Evolutionary conservation across 495 filamentous ascomycete species (phyloP), one percentile per base, ranked within the genome.

Genomic region (Aspergillus taichungensis): DNA sequence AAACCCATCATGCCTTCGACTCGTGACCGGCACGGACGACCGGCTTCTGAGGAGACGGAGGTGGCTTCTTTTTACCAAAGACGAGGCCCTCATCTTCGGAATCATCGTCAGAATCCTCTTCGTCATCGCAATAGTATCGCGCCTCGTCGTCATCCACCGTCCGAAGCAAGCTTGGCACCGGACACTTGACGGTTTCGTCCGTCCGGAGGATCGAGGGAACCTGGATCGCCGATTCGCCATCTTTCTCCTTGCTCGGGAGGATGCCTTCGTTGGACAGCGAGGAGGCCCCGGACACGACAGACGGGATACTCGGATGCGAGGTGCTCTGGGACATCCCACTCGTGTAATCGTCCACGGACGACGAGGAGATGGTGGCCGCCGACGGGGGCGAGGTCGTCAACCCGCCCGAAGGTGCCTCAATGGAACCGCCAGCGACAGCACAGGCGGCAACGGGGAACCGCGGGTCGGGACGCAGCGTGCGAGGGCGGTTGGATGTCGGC

Each of bases 221-320:
- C 18, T 56, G 47, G 6, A 40, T 14, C 3, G 52, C 46, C 8
- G 57, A 28, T 8, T 63, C 66, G 11, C 34, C 33, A 1, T 68
- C 63, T 27, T 55, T 50, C 10, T 62, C 55, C 31, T 53, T 59
- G 29, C 60, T 44, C 39, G 31, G 52, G 52, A 5, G 49, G 34
- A 3, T 13, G 0, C 62, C 61, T 50, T 69, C 64, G n/a, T 60
- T 79, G 13, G 82, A 88, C 13, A 87, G 66, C n/a, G 85, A 89
- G 27, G 84, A 86, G n/a, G 83, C 83, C n/a, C 83, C 80, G 29
- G 84, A 87, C 10, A 87, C 69, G 6, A 89, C 74, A 33, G 85
- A 85, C 3, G 85, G 85, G 6, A 89, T 74, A 34, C 84, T 87
- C 10, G 85, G 84, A 50, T 87, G 82, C 11, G 84, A 86, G 32